Evolutionary conservation across 2,329 filamentous ascomycete species (phyloP), one percentile per base, ranked within the genome.

Genomic region (Bipolaris victoriae): DNA sequence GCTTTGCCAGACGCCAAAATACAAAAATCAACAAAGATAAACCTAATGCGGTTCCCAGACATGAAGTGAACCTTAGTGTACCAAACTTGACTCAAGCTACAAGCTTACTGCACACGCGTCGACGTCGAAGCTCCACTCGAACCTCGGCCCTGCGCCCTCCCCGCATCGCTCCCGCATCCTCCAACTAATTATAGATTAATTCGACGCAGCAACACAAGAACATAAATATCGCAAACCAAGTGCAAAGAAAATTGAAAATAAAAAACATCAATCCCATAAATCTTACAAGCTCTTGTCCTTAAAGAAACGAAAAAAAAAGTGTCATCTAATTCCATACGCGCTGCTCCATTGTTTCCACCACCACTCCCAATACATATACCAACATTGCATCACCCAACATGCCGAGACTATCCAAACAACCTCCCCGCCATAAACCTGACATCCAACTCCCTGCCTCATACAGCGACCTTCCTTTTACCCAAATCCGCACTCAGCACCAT

Each of bases 401-500:
- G 39, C 6, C 7, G 43, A 57, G 35, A 13, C 40, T 9, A 24
- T 33, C 3, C 31, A 29, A 59, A 60, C 24, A 59, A 22, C 61
- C 65, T 41, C 50, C 61, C 9, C 55, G 55, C 7, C 64, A 70
- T 57, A 62, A 65, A 57, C 69, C 63, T 39, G 33, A 62, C 59
- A 63, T 70, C 55, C 20, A 49, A 3, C 67, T 79, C 6, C 79
- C 79, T 1, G 37, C 46, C 16, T 75, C 72, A 60, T 82, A 82
- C 71, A 65, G 74, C 52, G 60, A 71, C 52, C 68, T 79, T 5
- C 73, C 71, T 9, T 79, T 71, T 60, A 76, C 66, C 18, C 66
- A 80, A 15, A 81, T 82, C 61, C 73, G 66, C 46, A 73, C 80
- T 6, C 68, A 70, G 24, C 78, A 81, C 61, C 73, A 80, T 50